Base-by-base conservation (phyloP, 2,329 filamentous ascomycete genomes). In the Aspergillus carbonarius region DNA sequence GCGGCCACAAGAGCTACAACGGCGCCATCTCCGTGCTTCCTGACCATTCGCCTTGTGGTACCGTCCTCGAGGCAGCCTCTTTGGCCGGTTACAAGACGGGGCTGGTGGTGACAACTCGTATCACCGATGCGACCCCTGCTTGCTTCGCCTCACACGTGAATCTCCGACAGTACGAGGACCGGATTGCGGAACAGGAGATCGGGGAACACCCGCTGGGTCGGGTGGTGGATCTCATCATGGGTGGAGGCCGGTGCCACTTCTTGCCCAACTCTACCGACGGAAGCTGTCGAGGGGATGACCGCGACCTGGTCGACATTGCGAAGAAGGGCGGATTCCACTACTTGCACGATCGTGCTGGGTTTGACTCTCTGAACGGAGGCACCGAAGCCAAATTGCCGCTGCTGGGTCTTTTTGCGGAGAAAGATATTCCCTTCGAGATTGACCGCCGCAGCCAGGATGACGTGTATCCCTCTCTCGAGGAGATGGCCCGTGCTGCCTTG, bases 71-170 rank as follows among this genome's bases (percentile, higher is more conserved):
- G 79, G 95, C 95, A 3, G 95, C 95, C 37, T 96, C 97, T 78
- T 85, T 87, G 66, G 90, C 91, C 8, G 95, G 95, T 13, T 98
- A 97, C 73, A 88, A 87, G 77, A 99, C 95, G 2, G 95, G 95
- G 0, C 77, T 99, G 63, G 95, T 98, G 1, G 95, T 97, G 30
- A 99, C 95, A 0, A 99, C 95, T 0, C 86, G 93, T 61, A 87
- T 98, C 61, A 97, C 95, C 4, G 95, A 99, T 78, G 95, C 95
- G 4, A 99, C 95, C 1, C 95, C 95, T 0, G 95, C 95, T 1
- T 96, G 92, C 75, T 99, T 99, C 74, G 92, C 92, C 4, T 87
- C 91, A 48, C 95, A 98, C 72, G 95, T 92, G 15, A 87, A 92
- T 62, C 81, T 86, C 63, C 86, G 95, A 51, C 79, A 82, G 60